Conservation (phyloP, 2,329 filamentous ascomycete genomes). For the Hysterium pulicare region DNA sequence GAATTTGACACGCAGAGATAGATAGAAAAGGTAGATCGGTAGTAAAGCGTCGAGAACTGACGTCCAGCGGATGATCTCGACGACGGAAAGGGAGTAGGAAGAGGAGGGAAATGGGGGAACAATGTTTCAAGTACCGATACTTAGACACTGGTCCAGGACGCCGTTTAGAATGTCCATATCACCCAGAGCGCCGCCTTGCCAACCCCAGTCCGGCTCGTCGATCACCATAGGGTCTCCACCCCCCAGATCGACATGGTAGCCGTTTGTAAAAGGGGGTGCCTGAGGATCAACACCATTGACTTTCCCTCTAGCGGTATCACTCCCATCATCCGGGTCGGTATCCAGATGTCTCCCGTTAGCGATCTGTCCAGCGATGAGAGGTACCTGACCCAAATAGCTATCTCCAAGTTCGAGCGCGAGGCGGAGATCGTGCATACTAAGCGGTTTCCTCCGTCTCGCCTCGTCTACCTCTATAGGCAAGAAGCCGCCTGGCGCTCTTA, state of each 20-base stretch:
- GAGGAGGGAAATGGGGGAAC: neutral
- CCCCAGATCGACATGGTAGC: constrained; percentile 9
- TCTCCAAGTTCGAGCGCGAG: constrained; percentile 74
- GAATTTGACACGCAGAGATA: no score
- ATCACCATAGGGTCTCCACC: constrained; percentile 35
- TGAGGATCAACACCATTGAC: constrained; percentile 3
- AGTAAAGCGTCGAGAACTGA: no score
- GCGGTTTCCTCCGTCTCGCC: constrained; percentile 65
- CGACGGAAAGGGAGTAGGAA: neutral
- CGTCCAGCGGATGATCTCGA: no score
- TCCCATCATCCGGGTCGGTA: constrained; percentile 20
- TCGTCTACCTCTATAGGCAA: constrained; percentile 79
- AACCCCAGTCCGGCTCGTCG: constrained; percentile 36
- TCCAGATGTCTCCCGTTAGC: constrained; percentile 66
- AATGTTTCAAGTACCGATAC: constrained; percentile 16
- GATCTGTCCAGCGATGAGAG: constrained; percentile 68
- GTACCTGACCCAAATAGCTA: constrained; percentile 72
- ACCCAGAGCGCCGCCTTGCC: constrained; percentile 37
- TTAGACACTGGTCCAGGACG: constrained; percentile 39
- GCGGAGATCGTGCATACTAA: constrained; percentile 75
- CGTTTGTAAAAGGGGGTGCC: neutral
- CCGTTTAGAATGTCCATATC: constrained; percentile 27
- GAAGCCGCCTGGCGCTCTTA: constrained; percentile 71
- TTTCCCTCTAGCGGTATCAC: constrained; percentile 9
- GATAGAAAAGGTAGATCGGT: no score